A percentile compares a stretch with the other conserved stretches of the same genome.
These are phyloP conservation scores for Croton setiger DNA, from an alignment of 441 rosid species.

Conservation along the genomic window DNA sequence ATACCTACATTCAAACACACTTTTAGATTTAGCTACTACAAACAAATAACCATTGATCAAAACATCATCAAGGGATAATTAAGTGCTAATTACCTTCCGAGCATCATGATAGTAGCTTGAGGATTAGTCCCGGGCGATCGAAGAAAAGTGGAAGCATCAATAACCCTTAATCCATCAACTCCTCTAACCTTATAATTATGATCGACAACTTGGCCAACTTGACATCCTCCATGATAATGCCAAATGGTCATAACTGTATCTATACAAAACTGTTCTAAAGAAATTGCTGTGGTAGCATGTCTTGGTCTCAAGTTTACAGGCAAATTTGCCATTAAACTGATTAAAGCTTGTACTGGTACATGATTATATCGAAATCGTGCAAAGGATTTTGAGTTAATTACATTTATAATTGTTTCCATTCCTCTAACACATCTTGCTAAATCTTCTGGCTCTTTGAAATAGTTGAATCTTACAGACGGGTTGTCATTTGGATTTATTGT, in stretches of 20 bases:
- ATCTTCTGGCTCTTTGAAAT: constrained; percentile 69
- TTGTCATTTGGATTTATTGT: constrained; percentile 54
- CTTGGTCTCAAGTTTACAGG: constrained; percentile 70
- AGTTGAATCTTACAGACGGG: constrained; percentile 73
- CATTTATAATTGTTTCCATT: constrained; percentile 48
- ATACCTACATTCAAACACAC: constrained; percentile 25
- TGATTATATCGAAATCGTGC: constrained; percentile 35
- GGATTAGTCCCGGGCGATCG: constrained; percentile 89
- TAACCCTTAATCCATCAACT: constrained; percentile 61
- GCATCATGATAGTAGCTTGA: constrained; percentile 98
- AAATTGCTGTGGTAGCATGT: constrained; percentile 43
- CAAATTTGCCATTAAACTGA: constrained; percentile 49
- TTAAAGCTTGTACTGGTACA: constrained; percentile 40
- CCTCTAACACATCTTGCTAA: constrained; percentile 60
- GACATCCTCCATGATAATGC: constrained; percentile 97
- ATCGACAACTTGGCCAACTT: constrained; percentile 75
- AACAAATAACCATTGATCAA: too few species aligned
- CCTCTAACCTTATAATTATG: constrained; percentile 65
- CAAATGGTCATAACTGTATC: constrained; percentile 90
- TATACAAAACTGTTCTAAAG: constrained; percentile 69
- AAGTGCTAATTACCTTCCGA: constrained; percentile 59
- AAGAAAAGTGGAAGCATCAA: constrained; percentile 80
- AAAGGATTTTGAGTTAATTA: constrained; percentile 57
- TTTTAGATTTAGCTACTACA: too few species aligned
- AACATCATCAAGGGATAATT: too few species aligned